phyloP scores from a whole-genome alignment of 2,329 filamentous ascomycete species.

The Fusarium scirpi region DNA sequence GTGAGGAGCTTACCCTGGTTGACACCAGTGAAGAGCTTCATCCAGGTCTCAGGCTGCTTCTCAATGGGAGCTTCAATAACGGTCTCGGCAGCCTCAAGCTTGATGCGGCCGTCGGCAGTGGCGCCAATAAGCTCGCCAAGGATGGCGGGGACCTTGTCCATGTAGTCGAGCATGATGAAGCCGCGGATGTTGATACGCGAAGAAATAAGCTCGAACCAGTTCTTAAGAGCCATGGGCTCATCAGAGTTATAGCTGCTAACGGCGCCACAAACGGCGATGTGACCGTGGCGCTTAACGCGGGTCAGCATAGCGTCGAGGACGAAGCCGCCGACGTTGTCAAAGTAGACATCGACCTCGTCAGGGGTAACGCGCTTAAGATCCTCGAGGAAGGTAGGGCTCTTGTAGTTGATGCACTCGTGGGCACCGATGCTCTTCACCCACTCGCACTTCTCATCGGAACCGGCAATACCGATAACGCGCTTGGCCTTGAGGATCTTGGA shows the following conservation, averaged over 20 bases:
- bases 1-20: constrained; percentile 49
- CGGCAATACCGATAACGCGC: constrained; percentile 48
- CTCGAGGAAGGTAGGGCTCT: constrained; percentile 47
- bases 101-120: constrained; percentile 45
- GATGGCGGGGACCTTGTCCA: constrained; percentile 46
- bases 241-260: constrained; percentile 46
- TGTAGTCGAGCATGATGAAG: constrained; percentile 49
- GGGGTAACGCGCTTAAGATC: constrained; percentile 46
- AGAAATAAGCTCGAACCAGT: constrained; percentile 49
- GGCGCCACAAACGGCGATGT: constrained; percentile 46
- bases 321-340: constrained; percentile 48
- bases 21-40: constrained; percentile 44
- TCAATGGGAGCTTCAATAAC: constrained; percentile 46
- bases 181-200: constrained; percentile 44
- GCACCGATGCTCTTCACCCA: constrained; percentile 48
- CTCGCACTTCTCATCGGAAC: constrained; percentile 47
- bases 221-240: constrained; percentile 46
- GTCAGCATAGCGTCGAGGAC: constrained; percentile 47
- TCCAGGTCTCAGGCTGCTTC: constrained; percentile 46
- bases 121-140: constrained; percentile 47
- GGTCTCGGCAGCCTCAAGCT: constrained; percentile 43
- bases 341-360: constrained; percentile 48
- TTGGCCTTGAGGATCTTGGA: constrained; percentile 46
- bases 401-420: constrained; percentile 48
- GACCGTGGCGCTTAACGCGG: constrained; percentile 45